Evolutionary conservation across 2,329 filamentous ascomycete genomes (phyloP).

Genomic region (Aspergillus glaucus): DNA sequence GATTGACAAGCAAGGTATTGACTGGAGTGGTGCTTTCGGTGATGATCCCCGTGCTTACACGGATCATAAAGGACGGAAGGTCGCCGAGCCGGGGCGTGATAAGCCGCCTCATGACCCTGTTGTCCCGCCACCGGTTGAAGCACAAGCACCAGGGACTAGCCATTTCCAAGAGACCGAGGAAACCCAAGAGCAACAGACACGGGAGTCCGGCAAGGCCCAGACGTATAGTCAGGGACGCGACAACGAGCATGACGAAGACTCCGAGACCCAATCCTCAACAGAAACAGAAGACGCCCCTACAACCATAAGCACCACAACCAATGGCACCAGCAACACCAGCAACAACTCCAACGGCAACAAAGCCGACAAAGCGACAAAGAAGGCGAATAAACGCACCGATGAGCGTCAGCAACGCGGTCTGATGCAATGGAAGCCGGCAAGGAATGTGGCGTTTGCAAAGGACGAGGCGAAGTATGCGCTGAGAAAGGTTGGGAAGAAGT

Average conservation of each 20-base stretch:
- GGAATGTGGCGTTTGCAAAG: slow-evolving; percentile 81
- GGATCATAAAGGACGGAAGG: slow-evolving; percentile 47
- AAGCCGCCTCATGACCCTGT: slow-evolving; percentile 47
- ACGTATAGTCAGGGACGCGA: slow-evolving; percentile 4
- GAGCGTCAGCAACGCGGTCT: slow-evolving; percentile 80
- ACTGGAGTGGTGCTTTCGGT: slow-evolving; percentile 84
- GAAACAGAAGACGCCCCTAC: background rate
- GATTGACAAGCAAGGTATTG: slow-evolving; percentile 71
- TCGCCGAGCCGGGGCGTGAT: slow-evolving; percentile 51
- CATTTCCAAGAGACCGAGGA: slow-evolving; percentile 9
- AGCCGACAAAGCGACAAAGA: slow-evolving; percentile 12
- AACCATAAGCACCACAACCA: background rate
- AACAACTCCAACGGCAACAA: slow-evolving; percentile 6
- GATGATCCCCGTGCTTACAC: slow-evolving; percentile 62
- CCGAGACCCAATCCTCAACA: background rate
- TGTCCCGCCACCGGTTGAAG: slow-evolving; percentile 37
- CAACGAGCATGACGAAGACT: background rate
- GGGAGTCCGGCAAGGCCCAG: slow-evolving; percentile 1
- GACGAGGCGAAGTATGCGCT: slow-evolving; percentile 76
- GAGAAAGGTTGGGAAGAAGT: slow-evolving; percentile 67
- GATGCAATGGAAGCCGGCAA: slow-evolving; percentile 92
- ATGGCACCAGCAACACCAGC: background rate
- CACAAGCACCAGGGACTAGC: slow-evolving; percentile 2
- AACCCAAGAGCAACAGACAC: slow-evolving; percentile 16
- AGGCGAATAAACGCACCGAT: slow-evolving; percentile 45